Evolutionary conservation across 2,329 filamentous ascomycete species (phyloP).

Genomic region (Monosporascus sp.): DNA sequence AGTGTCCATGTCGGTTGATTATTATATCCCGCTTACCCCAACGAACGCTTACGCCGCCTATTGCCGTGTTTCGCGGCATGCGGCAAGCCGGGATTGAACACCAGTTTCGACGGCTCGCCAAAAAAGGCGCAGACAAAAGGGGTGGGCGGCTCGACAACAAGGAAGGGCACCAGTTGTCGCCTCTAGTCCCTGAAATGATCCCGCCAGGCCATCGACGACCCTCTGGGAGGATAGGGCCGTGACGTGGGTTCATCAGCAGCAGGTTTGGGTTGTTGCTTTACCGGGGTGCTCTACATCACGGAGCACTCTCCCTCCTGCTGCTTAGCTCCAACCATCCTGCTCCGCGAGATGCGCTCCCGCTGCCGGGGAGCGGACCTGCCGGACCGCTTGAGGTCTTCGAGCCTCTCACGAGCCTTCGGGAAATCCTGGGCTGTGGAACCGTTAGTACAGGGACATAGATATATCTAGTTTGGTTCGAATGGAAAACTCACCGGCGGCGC

Average conservation of each 20-base stretch:
- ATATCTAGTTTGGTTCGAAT: too few species aligned
- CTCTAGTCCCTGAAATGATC: background rate
- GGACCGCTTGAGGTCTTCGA: conserved; percentile 84
- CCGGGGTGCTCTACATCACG: conserved; percentile 59
- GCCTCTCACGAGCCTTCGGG: conserved; percentile 83
- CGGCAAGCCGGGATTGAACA: background rate
- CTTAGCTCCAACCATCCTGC: conserved; percentile 62
- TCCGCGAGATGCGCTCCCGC: conserved; percentile 74
- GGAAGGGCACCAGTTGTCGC: background rate
- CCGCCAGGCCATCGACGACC: background rate
- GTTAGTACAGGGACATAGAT: background rate
- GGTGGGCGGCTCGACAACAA: background rate
- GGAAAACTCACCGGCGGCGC: conserved; percentile 77
- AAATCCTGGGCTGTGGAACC: conserved; percentile 76
- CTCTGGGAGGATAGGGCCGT: background rate
- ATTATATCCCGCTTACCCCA: too few species aligned
- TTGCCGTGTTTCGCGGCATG: background rate
- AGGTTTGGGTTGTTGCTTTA: conserved; percentile 1
- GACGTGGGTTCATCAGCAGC: background rate
- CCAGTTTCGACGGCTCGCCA: background rate
- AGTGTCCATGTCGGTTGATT: too few species aligned
- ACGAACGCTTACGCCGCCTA: too few species aligned
- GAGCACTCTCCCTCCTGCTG: conserved; percentile 86
- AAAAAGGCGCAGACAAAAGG: background rate
- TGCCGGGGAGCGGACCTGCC: conserved; percentile 69